phyloP scores from a whole-genome alignment of 2,329 filamentous ascomycete genomes.

The Exophiala bonariae region DNA sequence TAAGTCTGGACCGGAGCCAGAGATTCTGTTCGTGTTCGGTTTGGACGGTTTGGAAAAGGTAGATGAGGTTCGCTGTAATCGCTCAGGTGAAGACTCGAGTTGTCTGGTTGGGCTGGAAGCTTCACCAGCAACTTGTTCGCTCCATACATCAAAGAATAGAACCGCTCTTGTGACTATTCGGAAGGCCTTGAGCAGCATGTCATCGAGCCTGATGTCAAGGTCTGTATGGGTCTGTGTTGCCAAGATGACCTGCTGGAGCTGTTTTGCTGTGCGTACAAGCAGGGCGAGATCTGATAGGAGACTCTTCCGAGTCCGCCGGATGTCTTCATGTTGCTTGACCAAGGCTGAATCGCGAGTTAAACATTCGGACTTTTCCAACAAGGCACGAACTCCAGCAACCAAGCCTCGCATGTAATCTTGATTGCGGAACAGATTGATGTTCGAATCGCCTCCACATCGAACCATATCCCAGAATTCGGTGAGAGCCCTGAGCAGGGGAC shows the following conservation, averaged over 20 bases:
- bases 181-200: conserved; percentile 91
- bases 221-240: conserved; percentile 44
- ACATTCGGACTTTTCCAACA: conserved; percentile 86
- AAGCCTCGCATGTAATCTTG: conserved; percentile 94
- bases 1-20: background rate
- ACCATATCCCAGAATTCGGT: conserved; percentile 92
- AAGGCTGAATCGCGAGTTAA: conserved; percentile 76
- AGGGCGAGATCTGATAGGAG: conserved; percentile 85
- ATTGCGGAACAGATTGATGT: conserved; percentile 77
- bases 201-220: conserved; percentile 77
- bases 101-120: conserved; percentile 30
- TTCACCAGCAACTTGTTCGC: conserved; percentile 53
- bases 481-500: conserved; percentile 78
- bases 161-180: conserved; percentile 91
- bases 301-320: conserved; percentile 81
- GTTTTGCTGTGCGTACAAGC: conserved; percentile 85
- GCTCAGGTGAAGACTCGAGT: conserved; percentile 2
- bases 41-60: conserved; percentile 5
- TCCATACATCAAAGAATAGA: conserved; percentile 82
- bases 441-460: conserved; percentile 72
- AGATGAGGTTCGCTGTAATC: conserved; percentile 5
- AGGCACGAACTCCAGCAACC: conserved; percentile 86
- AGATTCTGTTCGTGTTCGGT: background rate
- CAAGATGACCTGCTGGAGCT: conserved; percentile 72
- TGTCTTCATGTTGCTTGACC: conserved; percentile 71